phyloP scores from a whole-genome alignment of 2,329 filamentous ascomycete species.

The Fusarium chuoi region DNA sequence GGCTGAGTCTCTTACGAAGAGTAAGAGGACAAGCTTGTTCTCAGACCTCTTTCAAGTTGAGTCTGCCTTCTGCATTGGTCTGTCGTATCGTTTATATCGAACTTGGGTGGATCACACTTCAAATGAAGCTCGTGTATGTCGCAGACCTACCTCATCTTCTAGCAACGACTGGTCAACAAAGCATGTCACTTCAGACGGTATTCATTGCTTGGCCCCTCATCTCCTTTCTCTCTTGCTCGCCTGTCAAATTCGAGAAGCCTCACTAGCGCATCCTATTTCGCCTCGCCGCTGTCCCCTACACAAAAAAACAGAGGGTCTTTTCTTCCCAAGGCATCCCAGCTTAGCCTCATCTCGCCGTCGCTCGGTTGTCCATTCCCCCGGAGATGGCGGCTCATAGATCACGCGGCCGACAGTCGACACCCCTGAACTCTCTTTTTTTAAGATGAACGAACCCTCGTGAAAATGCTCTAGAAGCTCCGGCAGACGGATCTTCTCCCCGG shows the following conservation, averaged over 20 bases:
- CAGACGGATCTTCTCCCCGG: slow-evolving; percentile 32
- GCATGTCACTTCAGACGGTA: neutral
- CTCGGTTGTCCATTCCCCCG: slow-evolving; percentile 28
- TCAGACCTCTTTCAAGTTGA: neutral
- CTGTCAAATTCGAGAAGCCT: slow-evolving; percentile 32
- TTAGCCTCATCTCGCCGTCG: slow-evolving; percentile 38
- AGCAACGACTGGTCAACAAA: slow-evolving; percentile 2
- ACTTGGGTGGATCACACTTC: slow-evolving; percentile 9
- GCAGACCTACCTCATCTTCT: neutral
- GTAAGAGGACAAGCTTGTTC: slow-evolving; percentile 4
- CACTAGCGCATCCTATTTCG: slow-evolving; percentile 19
- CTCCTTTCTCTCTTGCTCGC: slow-evolving; percentile 11
- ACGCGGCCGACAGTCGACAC: slow-evolving; percentile 32
- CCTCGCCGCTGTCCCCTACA: slow-evolving; percentile 19
- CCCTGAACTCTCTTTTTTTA: slow-evolving; percentile 32
- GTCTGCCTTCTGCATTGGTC: neutral
- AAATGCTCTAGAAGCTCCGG: slow-evolving; percentile 37
- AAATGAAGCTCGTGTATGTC: slow-evolving; percentile 16
- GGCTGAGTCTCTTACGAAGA: neutral
- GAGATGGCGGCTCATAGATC: slow-evolving; percentile 45
- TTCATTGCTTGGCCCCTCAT: slow-evolving; percentile 8
- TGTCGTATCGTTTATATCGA: neutral
- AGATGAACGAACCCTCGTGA: slow-evolving; percentile 33
- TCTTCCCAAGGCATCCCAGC: slow-evolving; percentile 21
- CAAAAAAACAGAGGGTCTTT: neutral